phyloP scores from a whole-genome alignment of 805 yeast genomes.

The Candida odintsovae region DNA sequence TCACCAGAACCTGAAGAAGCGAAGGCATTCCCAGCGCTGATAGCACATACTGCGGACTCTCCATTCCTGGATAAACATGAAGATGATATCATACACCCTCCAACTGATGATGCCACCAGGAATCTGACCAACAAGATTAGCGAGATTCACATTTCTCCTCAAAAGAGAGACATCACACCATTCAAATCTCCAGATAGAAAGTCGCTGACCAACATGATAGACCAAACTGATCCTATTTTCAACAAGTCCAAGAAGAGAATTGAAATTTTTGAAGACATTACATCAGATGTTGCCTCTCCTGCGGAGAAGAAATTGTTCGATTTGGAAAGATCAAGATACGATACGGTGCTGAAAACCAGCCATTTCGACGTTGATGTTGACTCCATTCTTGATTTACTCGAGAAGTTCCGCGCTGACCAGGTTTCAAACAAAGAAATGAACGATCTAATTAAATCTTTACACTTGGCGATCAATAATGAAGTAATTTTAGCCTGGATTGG shows the following conservation, averaged over 20 bases:
- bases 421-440: slow-evolving; percentile 12
- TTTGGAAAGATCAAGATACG: slow-evolving; percentile 12
- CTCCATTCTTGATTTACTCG: slow-evolving; percentile 5
- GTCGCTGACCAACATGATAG: slow-evolving; percentile 16
- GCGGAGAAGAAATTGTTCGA: slow-evolving; percentile 15
- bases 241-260: slow-evolving; percentile 13
- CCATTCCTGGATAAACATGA: slow-evolving; percentile 19
- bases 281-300: background rate
- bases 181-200: slow-evolving; percentile 9
- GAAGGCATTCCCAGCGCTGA: slow-evolving; percentile 1
- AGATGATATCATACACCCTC: slow-evolving; percentile 9
- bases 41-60: slow-evolving; percentile 5
- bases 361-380: slow-evolving; percentile 8
- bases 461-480: slow-evolving; percentile 8
- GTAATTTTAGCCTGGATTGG: slow-evolving; percentile 16
- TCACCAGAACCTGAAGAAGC: background rate
- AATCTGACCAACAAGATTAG: slow-evolving; percentile 17
- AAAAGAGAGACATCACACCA: slow-evolving; percentile 6
- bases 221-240: slow-evolving; percentile 22
- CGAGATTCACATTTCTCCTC: slow-evolving; percentile 22
- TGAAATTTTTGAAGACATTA: slow-evolving; percentile 20
- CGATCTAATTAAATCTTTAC: slow-evolving; percentile 14
- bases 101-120: slow-evolving; percentile 16
- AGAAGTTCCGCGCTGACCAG: slow-evolving; percentile 12
- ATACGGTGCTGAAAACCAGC: slow-evolving; percentile 1